A percentile compares a stretch with the other conserved stretches of the same genome.
Conservation (phyloP, 257 asterid genomes). For the Przewalskia tangutica region DNA sequence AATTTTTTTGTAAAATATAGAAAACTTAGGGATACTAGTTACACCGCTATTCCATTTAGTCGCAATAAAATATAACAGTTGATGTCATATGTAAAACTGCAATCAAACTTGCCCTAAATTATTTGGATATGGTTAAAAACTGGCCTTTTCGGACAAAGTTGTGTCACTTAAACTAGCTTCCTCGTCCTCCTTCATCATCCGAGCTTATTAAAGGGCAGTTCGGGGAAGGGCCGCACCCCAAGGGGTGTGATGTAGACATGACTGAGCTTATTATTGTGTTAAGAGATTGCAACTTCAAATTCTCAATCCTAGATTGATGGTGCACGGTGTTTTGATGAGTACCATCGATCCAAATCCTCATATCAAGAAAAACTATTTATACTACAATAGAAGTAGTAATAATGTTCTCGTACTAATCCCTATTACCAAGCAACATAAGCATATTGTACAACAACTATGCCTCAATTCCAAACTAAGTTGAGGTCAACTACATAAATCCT, state of each 20-base stretch:
- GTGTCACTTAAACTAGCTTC: neutral
- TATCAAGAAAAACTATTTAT: neutral
- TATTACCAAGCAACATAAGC: neutral
- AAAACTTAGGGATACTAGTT: neutral
- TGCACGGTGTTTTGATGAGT: neutral
- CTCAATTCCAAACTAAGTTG: neutral
- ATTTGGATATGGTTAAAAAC: neutral
- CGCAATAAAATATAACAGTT: neutral
- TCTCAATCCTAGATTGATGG: neutral
- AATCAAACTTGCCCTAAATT: neutral
- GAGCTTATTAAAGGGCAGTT: neutral
- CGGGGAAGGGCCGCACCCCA: too few relatives aligned
- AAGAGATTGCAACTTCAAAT: neutral
- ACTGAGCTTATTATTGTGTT: neutral
- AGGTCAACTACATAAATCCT: neutral
- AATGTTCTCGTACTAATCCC: neutral
- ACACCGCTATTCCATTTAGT: neutral
- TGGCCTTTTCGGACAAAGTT: neutral
- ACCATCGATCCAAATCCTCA: neutral
- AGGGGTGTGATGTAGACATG: neutral
- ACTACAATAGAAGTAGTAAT: neutral
- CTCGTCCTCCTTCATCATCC: neutral
- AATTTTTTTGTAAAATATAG: neutral
- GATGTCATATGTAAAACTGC: neutral
- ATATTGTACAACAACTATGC: neutral